Base-by-base conservation (phyloP, 2,329 filamentous ascomycete genomes). In the Escovopsis weberi region DNA sequence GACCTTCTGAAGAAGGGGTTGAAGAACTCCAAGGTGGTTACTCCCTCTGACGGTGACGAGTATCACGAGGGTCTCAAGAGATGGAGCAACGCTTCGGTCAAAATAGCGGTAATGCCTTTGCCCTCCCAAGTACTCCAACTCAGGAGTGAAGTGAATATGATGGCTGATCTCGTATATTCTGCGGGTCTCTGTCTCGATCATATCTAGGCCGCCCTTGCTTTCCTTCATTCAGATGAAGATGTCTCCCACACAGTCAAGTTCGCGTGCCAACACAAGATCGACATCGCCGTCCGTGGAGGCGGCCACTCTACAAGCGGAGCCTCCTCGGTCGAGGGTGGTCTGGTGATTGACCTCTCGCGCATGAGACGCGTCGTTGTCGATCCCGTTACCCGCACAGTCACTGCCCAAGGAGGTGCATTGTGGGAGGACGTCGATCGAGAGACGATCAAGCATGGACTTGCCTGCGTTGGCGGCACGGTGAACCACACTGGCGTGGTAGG, bases 381-480 rank as follows among this genome's bases (percentile, higher is more conserved):
- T 4, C 35, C 35, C 18, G 9, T 2, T 5, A 55, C 58, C 9
- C 62, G 66, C 50, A 66, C 63, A 1, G 63, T 75, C 39, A 60
- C 53, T 1, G 67, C 63, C 8, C 64, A 68, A 44, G 70, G 73
- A 15, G 72, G 74, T 2, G 64, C 66, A 37, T 52, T 63, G 1
- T 75, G 73, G 71, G 59, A 61, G 44, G 68, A 75, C 50, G 69
- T 78, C 7, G 73, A 79, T 45, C 53, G 58, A 2, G 67, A 66
- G 1, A 65, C 67, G 0, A 68, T 61, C 30, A 56, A 63, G 42
- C 56, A 72, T 48, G 65, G 65, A 0, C 62, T 79, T 0, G 75
- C 73, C 2, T 72, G 73, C 2, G 74, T 79, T 0, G 74, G 74
- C 4, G 75, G 75, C 1, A 77, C 75, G 0, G 74, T 80, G 6